These are phyloP conservation scores for Paralagenidium karlingii DNA, from an alignment of 352 stramenopile genomes.

Conservation along the genomic window DNA sequence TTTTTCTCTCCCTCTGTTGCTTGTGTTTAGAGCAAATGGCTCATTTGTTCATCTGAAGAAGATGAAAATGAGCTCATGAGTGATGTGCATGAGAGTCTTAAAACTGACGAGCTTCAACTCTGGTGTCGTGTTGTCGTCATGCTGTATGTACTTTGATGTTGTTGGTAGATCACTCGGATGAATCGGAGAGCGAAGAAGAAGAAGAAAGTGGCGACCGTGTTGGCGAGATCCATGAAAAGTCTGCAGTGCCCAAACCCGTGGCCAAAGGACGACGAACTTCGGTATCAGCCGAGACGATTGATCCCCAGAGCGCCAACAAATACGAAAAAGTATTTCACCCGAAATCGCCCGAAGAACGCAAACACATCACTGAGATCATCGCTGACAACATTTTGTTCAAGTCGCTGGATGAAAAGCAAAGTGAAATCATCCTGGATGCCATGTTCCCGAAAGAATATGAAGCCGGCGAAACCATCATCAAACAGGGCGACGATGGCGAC, in stretches of 20 bases:
- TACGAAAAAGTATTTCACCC: constrained; percentile 73
- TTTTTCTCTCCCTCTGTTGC: no score
- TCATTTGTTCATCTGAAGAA: not conserved
- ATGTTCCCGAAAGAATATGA: constrained; percentile 82
- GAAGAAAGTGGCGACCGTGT: constrained; percentile 67
- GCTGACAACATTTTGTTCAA: constrained; percentile 86
- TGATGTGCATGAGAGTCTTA: no score
- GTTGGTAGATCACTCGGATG: constrained; percentile 57
- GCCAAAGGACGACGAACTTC: constrained; percentile 79
- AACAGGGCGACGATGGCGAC: constrained; percentile 85
- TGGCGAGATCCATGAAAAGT: constrained; percentile 66
- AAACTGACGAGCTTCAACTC: no score
- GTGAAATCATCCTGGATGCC: constrained; percentile 73
- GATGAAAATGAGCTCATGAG: not conserved
- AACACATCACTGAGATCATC: constrained; percentile 71
- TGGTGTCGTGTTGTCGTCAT: not conserved
- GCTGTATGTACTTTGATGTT: not conserved
- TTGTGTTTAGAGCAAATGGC: constrained; percentile 7
- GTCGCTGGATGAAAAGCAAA: constrained; percentile 79
- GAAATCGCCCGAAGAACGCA: constrained; percentile 70
- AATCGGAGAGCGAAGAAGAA: constrained; percentile 81
- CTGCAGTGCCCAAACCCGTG: constrained; percentile 38
- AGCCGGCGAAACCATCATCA: constrained; percentile 71
- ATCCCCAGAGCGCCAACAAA: constrained; percentile 63
- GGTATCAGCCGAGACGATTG: constrained; percentile 80